A percentile compares a stretch with the other conserved stretches of the same genome.
These are phyloP conservation scores for Pseudodiploospora longispora DNA, from an alignment of 2,329 filamentous ascomycete species.

Conservation along the genomic window DNA sequence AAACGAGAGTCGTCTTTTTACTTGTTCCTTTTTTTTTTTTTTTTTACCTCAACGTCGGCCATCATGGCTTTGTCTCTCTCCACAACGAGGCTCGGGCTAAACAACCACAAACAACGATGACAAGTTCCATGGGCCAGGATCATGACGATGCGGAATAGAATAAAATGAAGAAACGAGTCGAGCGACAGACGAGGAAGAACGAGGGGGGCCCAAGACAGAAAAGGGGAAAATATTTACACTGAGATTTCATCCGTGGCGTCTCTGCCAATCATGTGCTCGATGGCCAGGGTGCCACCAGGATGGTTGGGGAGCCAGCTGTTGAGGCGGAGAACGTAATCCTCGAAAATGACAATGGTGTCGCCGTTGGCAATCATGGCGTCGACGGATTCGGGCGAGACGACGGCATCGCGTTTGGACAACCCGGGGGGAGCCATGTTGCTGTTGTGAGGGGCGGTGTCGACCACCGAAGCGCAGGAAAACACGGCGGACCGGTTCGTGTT, in stretches of 20 bases:
- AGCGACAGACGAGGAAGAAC: not conserved
- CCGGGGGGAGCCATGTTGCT: no score
- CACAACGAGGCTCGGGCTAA: no score
- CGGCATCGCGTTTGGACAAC: not conserved
- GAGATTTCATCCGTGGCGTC: constrained; percentile 93
- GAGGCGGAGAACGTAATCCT: constrained; percentile 74
- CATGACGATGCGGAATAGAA: no score
- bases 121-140: no score
- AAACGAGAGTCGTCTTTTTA: not conserved
- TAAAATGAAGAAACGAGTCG: no score
- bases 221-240: constrained; percentile 47
- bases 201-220: not conserved
- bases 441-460: no score
- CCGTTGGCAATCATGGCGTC: constrained; percentile 81
- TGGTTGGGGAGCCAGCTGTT: constrained; percentile 87
- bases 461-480: no score
- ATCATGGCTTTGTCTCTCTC: no score
- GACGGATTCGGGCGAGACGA: constrained; percentile 6
- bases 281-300: constrained; percentile 84
- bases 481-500: no score
- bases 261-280: constrained; percentile 85
- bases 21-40: not conserved
- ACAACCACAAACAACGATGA: no score
- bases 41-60: not conserved
- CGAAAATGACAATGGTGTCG: constrained; percentile 69